Evolutionary conservation across 805 yeast genomes (phyloP).

Genomic region (Kuraishia floccosa): DNA sequence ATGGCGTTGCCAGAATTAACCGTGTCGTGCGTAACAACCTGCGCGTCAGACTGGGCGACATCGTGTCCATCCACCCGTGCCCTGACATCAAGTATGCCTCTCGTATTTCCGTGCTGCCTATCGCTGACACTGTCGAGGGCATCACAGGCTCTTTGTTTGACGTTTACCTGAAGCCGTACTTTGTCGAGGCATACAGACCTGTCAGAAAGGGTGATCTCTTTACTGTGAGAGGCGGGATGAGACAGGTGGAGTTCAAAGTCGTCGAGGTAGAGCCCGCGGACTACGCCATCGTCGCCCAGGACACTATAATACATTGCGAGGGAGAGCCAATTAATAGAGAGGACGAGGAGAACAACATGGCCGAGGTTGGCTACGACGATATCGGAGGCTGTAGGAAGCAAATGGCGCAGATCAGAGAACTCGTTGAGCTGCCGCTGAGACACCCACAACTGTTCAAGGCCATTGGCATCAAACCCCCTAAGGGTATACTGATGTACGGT

Average conservation of each 20-base stretch:
- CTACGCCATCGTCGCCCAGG: constrained; percentile 96
- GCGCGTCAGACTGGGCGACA: constrained; percentile 88
- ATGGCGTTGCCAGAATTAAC: constrained; percentile 88
- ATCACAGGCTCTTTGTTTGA: constrained; percentile 94
- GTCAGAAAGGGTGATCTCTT: constrained; percentile 96
- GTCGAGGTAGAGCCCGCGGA: constrained; percentile 98
- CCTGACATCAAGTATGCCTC: constrained; percentile 97
- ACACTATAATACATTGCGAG: constrained; percentile 95
- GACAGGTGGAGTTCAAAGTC: constrained; percentile 97
- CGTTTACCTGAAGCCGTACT: constrained; percentile 93
- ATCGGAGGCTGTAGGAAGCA: constrained; percentile 99
- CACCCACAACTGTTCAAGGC: constrained; percentile 97
- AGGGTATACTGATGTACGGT: constrained; percentile 96
- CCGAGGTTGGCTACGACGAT: constrained; percentile 97
- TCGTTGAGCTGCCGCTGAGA: constrained; percentile 95
- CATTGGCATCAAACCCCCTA: constrained; percentile 98
- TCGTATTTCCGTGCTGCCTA: constrained; percentile 89
- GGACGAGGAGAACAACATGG: constrained; percentile 93
- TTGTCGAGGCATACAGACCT: constrained; percentile 98
- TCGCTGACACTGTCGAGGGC: constrained; percentile 97
- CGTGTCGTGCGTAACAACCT: constrained; percentile 94
- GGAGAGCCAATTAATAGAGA: constrained; percentile 98
- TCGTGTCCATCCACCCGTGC: constrained; percentile 85
- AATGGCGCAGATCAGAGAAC: constrained; percentile 98
- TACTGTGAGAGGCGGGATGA: constrained; percentile 97